phyloP scores from a whole-genome alignment of 345 rosid species.

The Lumnitzera racemosa region DNA sequence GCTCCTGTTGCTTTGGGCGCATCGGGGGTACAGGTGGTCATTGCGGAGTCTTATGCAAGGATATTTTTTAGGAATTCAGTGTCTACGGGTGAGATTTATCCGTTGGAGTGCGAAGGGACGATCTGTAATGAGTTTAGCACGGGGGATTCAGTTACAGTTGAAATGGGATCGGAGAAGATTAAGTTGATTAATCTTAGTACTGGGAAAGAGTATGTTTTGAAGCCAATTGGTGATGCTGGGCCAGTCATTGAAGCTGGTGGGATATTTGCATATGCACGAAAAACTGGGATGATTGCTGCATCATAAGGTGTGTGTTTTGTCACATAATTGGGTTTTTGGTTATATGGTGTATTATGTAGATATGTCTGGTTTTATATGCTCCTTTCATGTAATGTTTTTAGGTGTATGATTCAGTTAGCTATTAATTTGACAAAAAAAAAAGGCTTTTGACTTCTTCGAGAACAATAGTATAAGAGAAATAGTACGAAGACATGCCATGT shows the following conservation, averaged over 20 bases:
- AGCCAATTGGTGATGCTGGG: conserved; percentile 82
- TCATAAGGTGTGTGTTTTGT: background rate
- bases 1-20: conserved; percentile 88
- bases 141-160: conserved; percentile 66
- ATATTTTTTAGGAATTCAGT: conserved; percentile 82
- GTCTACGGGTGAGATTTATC: conserved; percentile 73
- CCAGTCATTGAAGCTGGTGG: conserved; percentile 87
- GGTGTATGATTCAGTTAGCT: too few relatives aligned
- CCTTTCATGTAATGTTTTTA: too few relatives aligned
- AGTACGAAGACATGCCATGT: too few relatives aligned
- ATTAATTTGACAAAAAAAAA: background rate
- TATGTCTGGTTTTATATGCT: too few relatives aligned
- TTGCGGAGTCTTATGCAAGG: conserved; percentile 72
- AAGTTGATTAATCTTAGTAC: conserved; percentile 65
- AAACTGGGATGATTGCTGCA: conserved; percentile 49
- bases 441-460: background rate
- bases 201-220: conserved; percentile 63
- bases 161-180: conserved; percentile 28
- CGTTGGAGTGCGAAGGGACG: conserved; percentile 62
- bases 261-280: conserved; percentile 75
- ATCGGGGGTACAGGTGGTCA: conserved; percentile 66
- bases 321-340: too few relatives aligned
- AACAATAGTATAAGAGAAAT: too few relatives aligned
- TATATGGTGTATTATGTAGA: too few relatives aligned
- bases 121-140: conserved; percentile 73